Conservation (phyloP, 208 protist species). For the Angomonas ambiguus region DNA sequence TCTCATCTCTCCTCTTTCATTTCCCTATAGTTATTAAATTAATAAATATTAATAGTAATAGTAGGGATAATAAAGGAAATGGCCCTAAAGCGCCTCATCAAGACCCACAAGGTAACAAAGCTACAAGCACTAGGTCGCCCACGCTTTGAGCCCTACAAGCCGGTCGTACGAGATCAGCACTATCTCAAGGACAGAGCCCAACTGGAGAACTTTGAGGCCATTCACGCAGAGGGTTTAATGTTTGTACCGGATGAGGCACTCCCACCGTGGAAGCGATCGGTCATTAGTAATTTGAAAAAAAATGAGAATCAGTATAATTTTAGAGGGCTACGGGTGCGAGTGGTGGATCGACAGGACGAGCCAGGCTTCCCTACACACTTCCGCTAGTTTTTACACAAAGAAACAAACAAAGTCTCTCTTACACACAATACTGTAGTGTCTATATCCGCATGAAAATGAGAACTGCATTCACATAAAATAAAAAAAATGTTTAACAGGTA, state of each 20-base stretch:
- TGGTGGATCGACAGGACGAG: constrained; percentile 72
- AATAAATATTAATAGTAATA: background rate
- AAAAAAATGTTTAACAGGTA: background rate
- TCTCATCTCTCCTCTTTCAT: background rate
- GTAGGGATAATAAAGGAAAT: background rate
- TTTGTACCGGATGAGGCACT: constrained; percentile 71
- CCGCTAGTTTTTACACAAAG: constrained; percentile 28
- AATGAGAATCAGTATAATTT: constrained; percentile 47
- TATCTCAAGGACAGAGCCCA: constrained; percentile 45
- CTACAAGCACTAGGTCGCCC: constrained; percentile 28
- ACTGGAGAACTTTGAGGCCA: constrained; percentile 58
- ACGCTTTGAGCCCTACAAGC: constrained; percentile 68
- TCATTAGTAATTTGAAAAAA: constrained; percentile 34
- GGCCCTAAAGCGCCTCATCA: constrained; percentile 18
- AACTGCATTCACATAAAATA: background rate
- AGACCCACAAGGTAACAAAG: constrained; percentile 34
- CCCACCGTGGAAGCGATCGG: constrained; percentile 67
- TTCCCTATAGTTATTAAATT: background rate
- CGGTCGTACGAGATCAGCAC: constrained; percentile 49
- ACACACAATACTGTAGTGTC: too few species aligned
- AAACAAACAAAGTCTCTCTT: too few species aligned
- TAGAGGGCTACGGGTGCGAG: constrained; percentile 65
- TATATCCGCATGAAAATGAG: too few species aligned
- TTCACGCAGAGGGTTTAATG: constrained; percentile 62
- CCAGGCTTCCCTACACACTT: constrained; percentile 84